Percentiles rank a stretch among this genome's conserved stretches.
These are phyloP conservation scores for Fusarium zealandicum DNA, from an alignment of 2,329 filamentous ascomycete species.

Conservation along the genomic window DNA sequence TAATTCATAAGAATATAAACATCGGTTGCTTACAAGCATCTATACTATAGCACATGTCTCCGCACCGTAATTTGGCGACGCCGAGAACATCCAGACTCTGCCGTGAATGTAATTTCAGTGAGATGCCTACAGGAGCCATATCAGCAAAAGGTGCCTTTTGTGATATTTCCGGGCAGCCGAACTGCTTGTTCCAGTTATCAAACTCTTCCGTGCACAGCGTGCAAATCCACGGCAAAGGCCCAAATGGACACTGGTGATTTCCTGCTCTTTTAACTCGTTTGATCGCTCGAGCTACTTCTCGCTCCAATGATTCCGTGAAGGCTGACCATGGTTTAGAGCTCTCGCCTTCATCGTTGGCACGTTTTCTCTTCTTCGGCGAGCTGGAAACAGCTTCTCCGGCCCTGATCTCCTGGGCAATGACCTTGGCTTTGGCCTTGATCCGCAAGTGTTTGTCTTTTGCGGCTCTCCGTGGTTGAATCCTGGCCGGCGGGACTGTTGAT, in stretches of 20 bases:
- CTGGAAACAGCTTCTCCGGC: not conserved
- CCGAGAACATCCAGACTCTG: not conserved
- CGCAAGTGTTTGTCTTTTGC: slow-evolving; percentile 17
- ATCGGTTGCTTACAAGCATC: slow-evolving; percentile 22
- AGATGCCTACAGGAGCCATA: not conserved
- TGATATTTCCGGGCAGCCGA: not conserved
- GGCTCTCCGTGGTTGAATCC: slow-evolving; percentile 17
- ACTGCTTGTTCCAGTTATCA: not conserved
- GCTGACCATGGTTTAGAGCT: not conserved
- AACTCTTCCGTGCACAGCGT: not conserved
- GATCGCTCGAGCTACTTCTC: not conserved
- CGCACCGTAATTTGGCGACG: not conserved
- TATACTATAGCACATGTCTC: slow-evolving; percentile 6
- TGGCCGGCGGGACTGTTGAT: not conserved
- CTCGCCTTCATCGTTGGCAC: not conserved
- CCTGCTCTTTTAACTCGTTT: not conserved
- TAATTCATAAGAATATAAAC: slow-evolving; percentile 29
- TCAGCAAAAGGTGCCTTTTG: slow-evolving; percentile 6
- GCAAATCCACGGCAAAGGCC: slow-evolving; percentile 19
- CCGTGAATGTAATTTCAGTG: not conserved
- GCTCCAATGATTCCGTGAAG: not conserved
- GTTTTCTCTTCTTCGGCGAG: not conserved
- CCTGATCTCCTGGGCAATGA: not conserved
- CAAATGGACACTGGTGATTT: slow-evolving; percentile 3
- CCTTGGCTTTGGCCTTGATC: not conserved